Conservation (phyloP, 1,284 basidiomycete genomes). For the Gymnopus androsaceus region DNA sequence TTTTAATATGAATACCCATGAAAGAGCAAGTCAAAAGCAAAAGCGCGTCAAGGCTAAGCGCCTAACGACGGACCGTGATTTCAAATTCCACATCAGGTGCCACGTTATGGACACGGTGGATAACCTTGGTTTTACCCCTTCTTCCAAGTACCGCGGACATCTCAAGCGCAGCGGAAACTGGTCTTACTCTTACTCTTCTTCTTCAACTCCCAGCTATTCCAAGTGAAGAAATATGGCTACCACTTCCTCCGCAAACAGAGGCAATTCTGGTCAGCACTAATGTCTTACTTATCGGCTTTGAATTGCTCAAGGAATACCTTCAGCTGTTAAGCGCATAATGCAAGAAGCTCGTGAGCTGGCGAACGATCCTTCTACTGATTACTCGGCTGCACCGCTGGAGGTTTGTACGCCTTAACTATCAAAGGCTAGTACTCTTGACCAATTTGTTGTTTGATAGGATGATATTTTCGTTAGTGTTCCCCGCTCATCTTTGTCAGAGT, state of each 20-base stretch:
- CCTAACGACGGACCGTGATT: not conserved
- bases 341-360: constrained; percentile 91
- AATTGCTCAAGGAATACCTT: constrained; percentile 2
- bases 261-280: constrained; percentile 68
- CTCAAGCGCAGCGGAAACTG: too few relatives aligned
- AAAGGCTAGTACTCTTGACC: constrained; percentile 13
- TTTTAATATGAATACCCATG: constrained; percentile 69
- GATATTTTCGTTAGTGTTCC: constrained; percentile 73
- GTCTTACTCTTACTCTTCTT: not conserved
- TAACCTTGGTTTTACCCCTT: too few relatives aligned
- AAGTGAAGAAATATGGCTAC: constrained; percentile 29
- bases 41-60: too few relatives aligned
- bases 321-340: constrained; percentile 94
- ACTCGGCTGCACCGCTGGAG: constrained; percentile 86
- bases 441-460: constrained; percentile 47
- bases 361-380: constrained; percentile 80
- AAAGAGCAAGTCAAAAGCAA: too few relatives aligned
- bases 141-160: not conserved
- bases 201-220: not conserved
- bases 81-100: too few relatives aligned
- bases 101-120: too few relatives aligned
- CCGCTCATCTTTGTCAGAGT: not conserved
- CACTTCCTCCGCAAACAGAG: constrained; percentile 71
- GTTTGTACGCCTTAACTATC: constrained; percentile 41
- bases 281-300: not conserved